These are phyloP conservation scores for Ehretia macrophylla DNA, from an alignment of 257 asterid species.

Conservation along the genomic window DNA sequence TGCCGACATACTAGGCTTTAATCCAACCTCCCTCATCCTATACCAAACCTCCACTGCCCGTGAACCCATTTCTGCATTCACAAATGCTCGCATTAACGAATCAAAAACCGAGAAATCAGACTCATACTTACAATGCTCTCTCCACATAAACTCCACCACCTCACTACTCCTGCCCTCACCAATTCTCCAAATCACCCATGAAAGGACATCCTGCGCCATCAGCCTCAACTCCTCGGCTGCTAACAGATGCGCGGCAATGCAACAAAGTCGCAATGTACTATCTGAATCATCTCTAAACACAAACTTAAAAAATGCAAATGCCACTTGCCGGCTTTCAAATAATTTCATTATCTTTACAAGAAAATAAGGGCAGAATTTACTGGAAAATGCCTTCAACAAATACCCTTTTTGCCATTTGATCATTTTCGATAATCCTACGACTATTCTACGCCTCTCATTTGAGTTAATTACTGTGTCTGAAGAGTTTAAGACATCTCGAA, in stretches of 20 bases:
- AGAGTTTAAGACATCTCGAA: slow-evolving; percentile 18
- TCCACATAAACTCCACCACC: slow-evolving; percentile 52
- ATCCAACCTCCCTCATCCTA: slow-evolving; percentile 64
- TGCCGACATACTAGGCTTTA: slow-evolving; percentile 63
- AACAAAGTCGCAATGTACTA: slow-evolving; percentile 39
- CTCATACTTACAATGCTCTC: slow-evolving; percentile 29
- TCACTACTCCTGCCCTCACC: slow-evolving; percentile 65
- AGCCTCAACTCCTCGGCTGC: slow-evolving; percentile 43
- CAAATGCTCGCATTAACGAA: slow-evolving; percentile 74
- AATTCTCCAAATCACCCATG: slow-evolving; percentile 54
- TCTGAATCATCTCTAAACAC: slow-evolving; percentile 48
- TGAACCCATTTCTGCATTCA: slow-evolving; percentile 56
- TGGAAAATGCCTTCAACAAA: slow-evolving; percentile 38
- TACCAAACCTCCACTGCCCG: slow-evolving; percentile 58
- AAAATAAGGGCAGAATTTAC: slow-evolving; percentile 42
- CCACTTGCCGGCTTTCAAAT: slow-evolving; percentile 39
- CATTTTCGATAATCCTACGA: slow-evolving; percentile 53
- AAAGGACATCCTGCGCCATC: slow-evolving; percentile 70
- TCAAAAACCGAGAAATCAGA: slow-evolving; percentile 60
- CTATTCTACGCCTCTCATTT: slow-evolving; percentile 67
- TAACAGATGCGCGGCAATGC: slow-evolving; percentile 53
- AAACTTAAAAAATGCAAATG: slow-evolving; percentile 74
- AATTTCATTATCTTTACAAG: slow-evolving; percentile 60
- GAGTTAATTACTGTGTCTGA: slow-evolving; percentile 38
- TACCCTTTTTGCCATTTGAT: slow-evolving; percentile 40